These are phyloP conservation scores for Fusarium multiceps DNA, from an alignment of 2,329 filamentous ascomycete species.

Conservation along the genomic window DNA sequence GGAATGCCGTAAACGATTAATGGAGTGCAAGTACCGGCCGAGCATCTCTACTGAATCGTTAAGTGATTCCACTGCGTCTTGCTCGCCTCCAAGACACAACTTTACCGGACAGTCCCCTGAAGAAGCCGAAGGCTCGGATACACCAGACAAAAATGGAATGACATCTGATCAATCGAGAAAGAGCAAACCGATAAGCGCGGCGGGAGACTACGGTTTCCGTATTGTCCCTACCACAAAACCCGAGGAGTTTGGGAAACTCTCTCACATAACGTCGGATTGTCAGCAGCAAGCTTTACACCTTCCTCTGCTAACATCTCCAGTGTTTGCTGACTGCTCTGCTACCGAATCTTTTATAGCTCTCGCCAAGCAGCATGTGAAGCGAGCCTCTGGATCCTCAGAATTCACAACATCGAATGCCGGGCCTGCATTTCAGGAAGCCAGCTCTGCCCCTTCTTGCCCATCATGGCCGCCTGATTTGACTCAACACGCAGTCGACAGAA, in stretches of 20 bases:
- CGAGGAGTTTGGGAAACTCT: constrained; percentile 67
- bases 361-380: constrained; percentile 69
- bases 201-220: not conserved
- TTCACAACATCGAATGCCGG: constrained; percentile 69
- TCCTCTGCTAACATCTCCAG: constrained; percentile 48
- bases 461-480: constrained; percentile 47
- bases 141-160: not conserved
- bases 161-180: not conserved
- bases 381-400: constrained; percentile 62
- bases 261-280: constrained; percentile 69
- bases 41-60: not conserved
- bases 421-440: constrained; percentile 67
- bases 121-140: not conserved
- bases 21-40: constrained; percentile 18
- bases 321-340: constrained; percentile 72
- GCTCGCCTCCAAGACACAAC: constrained; percentile 1
- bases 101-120: not conserved
- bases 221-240: constrained; percentile 49
- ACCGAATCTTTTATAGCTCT: constrained; percentile 70
- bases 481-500: constrained; percentile 61
- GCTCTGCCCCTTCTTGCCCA: constrained; percentile 56
- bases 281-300: constrained; percentile 57
- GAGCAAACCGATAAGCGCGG: not conserved
- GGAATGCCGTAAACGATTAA: constrained; percentile 62
- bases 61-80: not conserved